Evolutionary conservation across 495 filamentous ascomycete species (phyloP).

Genomic region (Aspergillus ostianus): DNA sequence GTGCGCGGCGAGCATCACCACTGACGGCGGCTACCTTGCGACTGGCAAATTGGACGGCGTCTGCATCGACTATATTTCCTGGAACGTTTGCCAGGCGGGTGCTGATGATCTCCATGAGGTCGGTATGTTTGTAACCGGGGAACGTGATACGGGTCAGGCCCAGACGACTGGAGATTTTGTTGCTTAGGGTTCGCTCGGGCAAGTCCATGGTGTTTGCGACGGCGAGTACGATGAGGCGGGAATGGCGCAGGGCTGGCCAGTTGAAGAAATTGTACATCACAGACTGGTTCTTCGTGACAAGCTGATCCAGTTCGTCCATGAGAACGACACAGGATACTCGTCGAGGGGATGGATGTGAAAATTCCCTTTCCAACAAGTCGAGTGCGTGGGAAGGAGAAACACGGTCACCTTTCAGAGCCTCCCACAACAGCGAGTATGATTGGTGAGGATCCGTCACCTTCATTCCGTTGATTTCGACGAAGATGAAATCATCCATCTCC

Average conservation of each 20-base stretch:
- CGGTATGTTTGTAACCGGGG: constrained; percentile 93
- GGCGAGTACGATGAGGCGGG: constrained; percentile 88
- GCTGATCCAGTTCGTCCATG: constrained; percentile 98
- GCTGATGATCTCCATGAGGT: constrained; percentile 96
- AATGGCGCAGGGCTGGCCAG: constrained; percentile 92
- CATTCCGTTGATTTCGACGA: constrained; percentile 99
- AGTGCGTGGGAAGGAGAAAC: constrained; percentile 91
- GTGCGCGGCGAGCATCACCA: constrained; percentile 85
- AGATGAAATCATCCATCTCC: constrained; percentile 98
- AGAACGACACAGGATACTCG: constrained; percentile 94
- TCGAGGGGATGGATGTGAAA: constrained; percentile 83
- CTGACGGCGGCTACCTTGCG: constrained; percentile 96
- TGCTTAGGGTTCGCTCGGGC: constrained; percentile 92
- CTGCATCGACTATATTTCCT: constrained; percentile 84
- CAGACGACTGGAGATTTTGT: constrained; percentile 93
- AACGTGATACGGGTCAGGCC: constrained; percentile 93
- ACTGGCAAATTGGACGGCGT: constrained; percentile 94
- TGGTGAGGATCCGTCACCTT: constrained; percentile 98
- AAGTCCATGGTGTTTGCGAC: constrained; percentile 99
- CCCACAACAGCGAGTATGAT: constrained; percentile 93
- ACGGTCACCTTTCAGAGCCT: constrained; percentile 89
- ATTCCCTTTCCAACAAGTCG: constrained; percentile 86
- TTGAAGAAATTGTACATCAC: constrained; percentile 99
- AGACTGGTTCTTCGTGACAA: constrained; percentile 94
- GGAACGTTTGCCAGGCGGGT: constrained; percentile 83